These are phyloP conservation scores for Quercus gilva DNA, from an alignment of 306 rosid species.

Conservation along the genomic window DNA sequence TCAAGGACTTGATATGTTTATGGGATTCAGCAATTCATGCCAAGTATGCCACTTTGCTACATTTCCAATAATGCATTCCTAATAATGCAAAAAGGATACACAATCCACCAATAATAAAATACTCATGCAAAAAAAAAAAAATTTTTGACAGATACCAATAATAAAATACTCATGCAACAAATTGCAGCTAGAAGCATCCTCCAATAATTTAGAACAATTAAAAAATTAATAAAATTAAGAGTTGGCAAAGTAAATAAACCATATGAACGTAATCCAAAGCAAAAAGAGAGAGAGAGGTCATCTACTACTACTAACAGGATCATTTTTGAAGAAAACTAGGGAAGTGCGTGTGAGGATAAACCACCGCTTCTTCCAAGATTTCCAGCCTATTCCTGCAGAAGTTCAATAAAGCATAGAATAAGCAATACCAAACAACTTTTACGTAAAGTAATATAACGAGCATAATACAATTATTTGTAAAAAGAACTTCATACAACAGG, in stretches of 20 bases:
- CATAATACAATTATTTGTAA: background rate
- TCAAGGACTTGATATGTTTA: background rate
- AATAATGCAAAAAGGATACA: background rate
- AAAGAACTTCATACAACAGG: background rate
- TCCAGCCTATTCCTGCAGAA: conserved; percentile 96
- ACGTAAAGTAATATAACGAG: background rate
- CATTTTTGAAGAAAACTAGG: conserved; percentile 91
- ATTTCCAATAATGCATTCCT: background rate
- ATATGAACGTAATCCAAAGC: conserved; percentile 8
- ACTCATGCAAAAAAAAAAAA: too few species aligned
- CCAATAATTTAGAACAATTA: background rate
- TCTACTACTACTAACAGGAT: conserved; percentile 76
- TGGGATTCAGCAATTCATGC: background rate
- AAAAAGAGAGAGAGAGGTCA: conserved; percentile 11
- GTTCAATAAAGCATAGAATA: conserved; percentile 20
- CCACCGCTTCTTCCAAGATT: conserved; percentile 99
- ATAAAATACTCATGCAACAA: background rate
- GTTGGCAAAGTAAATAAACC: background rate
- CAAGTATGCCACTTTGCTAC: background rate
- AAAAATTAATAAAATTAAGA: conserved; percentile 4
- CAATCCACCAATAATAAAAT: background rate
- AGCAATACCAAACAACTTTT: conserved; percentile 12
- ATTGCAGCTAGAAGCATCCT: background rate
- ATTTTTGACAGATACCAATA: background rate
- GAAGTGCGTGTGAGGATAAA: conserved; percentile 93